phyloP scores from a whole-genome alignment of 2,329 filamentous ascomycete species.

The Colletotrichum noveboracense region DNA sequence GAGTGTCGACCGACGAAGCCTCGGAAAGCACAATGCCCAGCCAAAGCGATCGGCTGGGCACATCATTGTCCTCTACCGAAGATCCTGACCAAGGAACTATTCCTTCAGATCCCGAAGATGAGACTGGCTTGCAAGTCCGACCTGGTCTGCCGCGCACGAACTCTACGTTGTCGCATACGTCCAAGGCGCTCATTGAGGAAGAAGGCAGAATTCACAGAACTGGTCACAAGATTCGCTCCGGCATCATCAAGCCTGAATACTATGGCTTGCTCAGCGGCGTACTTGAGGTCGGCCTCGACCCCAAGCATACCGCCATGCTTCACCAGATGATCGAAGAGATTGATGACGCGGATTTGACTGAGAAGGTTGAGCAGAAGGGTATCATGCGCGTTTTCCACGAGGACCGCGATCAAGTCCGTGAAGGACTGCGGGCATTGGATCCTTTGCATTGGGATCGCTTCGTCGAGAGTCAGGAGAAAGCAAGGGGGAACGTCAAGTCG shows the following conservation, averaged over 20 bases:
- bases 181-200: conserved; percentile 59
- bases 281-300: conserved; percentile 56
- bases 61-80: conserved; percentile 36
- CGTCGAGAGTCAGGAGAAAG: conserved; percentile 65
- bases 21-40: conserved; percentile 30
- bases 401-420: conserved; percentile 55
- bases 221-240: conserved; percentile 61
- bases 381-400: conserved; percentile 67
- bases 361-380: conserved; percentile 61
- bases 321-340: conserved; percentile 68
- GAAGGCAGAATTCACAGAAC: conserved; percentile 61
- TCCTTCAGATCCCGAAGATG: conserved; percentile 55
- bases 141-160: conserved; percentile 53
- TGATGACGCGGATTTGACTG: conserved; percentile 61
- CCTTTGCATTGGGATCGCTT: conserved; percentile 70
- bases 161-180: conserved; percentile 55
- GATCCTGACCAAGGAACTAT: conserved; percentile 39
- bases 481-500: conserved; percentile 55
- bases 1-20: conserved; percentile 44
- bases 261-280: conserved; percentile 53
- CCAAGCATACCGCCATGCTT: conserved; percentile 57
- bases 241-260: conserved; percentile 57
- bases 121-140: conserved; percentile 47
- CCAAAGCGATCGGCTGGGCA: conserved; percentile 28
- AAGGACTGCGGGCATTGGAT: conserved; percentile 62